A percentile compares a stretch with the other conserved stretches of the same genome.
Conservation (phyloP, 352 stramenopile genomes). For the Pythium apleroticum region DNA sequence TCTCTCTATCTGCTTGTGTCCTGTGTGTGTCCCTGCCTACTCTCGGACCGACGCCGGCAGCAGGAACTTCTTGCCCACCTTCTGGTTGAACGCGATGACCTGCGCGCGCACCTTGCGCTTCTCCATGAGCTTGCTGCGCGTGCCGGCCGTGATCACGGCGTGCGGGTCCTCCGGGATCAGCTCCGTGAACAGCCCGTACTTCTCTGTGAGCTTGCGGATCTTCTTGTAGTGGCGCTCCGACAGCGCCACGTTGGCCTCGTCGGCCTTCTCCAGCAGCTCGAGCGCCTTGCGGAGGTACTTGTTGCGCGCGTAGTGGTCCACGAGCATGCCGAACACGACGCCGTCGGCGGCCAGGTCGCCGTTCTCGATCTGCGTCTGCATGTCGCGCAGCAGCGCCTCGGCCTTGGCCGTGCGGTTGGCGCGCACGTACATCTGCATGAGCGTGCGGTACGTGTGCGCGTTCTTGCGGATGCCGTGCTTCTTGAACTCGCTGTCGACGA, state of each 20-base stretch:
- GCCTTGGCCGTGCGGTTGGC: constrained; percentile 59
- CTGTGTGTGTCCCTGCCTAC: too few relatives aligned
- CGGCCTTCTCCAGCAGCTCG: constrained; percentile 60
- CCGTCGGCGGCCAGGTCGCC: constrained; percentile 58
- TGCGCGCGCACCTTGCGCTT: constrained; percentile 76
- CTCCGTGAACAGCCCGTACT: constrained; percentile 72
- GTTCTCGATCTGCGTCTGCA: constrained; percentile 42
- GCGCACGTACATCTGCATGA: constrained; percentile 84
- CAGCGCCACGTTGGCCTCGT: constrained; percentile 48
- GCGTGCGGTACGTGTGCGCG: constrained; percentile 64
- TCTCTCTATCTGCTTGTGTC: not conserved
- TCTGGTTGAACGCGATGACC: constrained; percentile 71
- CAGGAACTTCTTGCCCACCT: constrained; percentile 73
- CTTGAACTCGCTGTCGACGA: constrained; percentile 46
- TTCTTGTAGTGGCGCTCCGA: constrained; percentile 74
- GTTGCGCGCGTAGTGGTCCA: constrained; percentile 77
- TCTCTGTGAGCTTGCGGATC: constrained; percentile 59
- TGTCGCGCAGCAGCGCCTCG: constrained; percentile 44
- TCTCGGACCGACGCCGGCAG: constrained; percentile 39
- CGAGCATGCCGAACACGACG: constrained; percentile 62
- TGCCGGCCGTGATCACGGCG: constrained; percentile 58
- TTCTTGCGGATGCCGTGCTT: constrained; percentile 48
- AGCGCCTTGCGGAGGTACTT: constrained; percentile 60
- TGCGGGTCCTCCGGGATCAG: constrained; percentile 78
- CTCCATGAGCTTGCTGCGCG: constrained; percentile 67